phyloP scores from a whole-genome alignment of 768 basidiomycete species.

The Lepiota venenata region DNA sequence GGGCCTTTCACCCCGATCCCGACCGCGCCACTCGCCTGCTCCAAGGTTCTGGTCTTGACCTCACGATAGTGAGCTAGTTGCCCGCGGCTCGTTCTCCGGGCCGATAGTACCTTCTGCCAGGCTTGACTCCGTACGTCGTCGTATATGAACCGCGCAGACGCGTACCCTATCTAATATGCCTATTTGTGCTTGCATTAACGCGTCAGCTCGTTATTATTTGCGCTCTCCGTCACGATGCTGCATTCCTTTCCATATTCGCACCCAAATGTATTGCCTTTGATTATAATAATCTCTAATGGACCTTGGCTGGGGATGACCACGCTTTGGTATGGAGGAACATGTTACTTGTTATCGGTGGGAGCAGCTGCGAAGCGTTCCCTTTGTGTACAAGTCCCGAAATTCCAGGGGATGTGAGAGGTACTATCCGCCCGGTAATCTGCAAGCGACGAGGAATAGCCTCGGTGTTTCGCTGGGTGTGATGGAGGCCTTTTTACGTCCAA shows the following conservation, averaged over 20 bases:
- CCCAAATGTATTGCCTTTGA: no score
- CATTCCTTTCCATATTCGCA: no score
- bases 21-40: not conserved
- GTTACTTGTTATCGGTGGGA: no score
- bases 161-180: not conserved
- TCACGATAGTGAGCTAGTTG: not conserved
- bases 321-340: no score
- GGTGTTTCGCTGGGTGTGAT: not conserved
- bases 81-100: not conserved
- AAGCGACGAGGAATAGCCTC: not conserved
- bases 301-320: no score
- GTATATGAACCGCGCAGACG: not conserved
- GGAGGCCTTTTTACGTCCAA: no score
- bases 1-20: not conserved
- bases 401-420: not conserved
- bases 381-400: no score
- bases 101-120: not conserved
- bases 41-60: not conserved
- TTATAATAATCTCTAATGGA: no score
- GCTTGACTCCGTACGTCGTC: not conserved
- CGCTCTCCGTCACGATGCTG: not conserved
- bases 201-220: not conserved
- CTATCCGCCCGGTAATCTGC: not conserved
- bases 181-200: not conserved
- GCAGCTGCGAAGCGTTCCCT: no score